Conservation (phyloP, 306 rosid genomes). For the Argentina anserina region DNA sequence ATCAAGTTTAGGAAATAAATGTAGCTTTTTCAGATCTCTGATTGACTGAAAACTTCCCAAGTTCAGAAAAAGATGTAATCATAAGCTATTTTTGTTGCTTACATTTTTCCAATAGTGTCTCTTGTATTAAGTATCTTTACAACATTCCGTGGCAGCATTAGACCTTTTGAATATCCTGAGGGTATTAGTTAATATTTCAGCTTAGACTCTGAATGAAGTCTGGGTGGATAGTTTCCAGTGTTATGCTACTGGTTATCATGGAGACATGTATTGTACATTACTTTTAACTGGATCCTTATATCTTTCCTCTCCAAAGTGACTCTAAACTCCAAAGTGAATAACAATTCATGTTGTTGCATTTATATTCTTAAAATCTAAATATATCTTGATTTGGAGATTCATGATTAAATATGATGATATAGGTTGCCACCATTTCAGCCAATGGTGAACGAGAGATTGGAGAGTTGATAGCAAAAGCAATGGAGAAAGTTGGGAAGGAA, state of each 20-base stretch:
- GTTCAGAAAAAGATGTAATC: neutral
- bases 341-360: neutral
- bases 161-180: neutral
- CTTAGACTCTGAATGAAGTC: neutral
- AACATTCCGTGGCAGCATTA: neutral
- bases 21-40: neutral
- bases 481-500: conserved; percentile 98
- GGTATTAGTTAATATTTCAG: neutral
- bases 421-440: conserved; percentile 97
- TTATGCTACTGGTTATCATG: neutral
- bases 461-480: conserved; percentile 86
- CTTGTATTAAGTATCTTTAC: neutral
- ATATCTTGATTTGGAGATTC: neutral
- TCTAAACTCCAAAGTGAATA: no score
- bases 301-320: neutral
- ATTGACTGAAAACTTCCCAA: neutral
- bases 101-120: neutral
- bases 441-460: conserved; percentile 93
- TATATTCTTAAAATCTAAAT: neutral
- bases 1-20: neutral
- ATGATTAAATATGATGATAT: conserved; percentile 11
- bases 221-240: neutral
- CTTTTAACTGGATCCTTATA: neutral
- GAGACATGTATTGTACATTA: neutral
- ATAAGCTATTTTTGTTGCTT: neutral